Evolutionary conservation across 2,329 filamentous ascomycete genomes (phyloP), one percentile per base, ranked within the genome.

Genomic region (Trichoderma atroviride): DNA sequence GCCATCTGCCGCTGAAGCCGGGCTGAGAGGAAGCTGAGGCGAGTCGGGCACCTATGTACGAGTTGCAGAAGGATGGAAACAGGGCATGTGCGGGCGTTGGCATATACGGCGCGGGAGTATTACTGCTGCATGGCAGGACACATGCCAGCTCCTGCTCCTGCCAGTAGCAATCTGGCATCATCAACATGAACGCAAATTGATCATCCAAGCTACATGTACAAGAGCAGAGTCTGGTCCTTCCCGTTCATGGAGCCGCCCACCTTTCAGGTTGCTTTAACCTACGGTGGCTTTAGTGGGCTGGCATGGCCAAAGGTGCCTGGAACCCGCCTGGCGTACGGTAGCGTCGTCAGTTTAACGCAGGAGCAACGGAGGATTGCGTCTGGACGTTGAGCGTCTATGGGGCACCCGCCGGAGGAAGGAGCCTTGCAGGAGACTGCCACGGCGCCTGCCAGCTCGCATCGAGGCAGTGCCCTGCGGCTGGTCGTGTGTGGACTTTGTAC

Each of bases 1-100:
- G 63, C 60, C 35, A 43, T 43, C 52, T 40, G 61, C 62, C 62
- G 62, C 53, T 55, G 62, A 65, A 65, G 62, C 53, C 62, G 52
- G 40, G 53, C 37, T 57, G 61, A 56, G 61, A 56, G 61, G 37
- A 27, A 53, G 61, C 50, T 57, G 52, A 27, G 24, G 5, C 22
- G 27, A 65, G 35, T 31, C 62, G 52, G 62, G 52, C 62, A 57
- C 14, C 62, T 33, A 47, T n/a, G 40, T 43, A 43, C 40, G 40
- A 43, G 40, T 43, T 43, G 40, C 62, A 50, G 40, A 55, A 50
- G n/a, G n/a, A 50, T 43, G 22, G 47, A 24, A 22, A 50, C 47
- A 22, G 22, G 43, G n/a, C 47, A 50, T 24, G n/a, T 50, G 47
- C 22, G 47, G 47, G 47, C 47, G 47, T 24, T 24, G 19, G 47